Evolutionary conservation across 2,329 filamentous ascomycete species (phyloP).

Genomic region (Colletotrichum godetiae): DNA sequence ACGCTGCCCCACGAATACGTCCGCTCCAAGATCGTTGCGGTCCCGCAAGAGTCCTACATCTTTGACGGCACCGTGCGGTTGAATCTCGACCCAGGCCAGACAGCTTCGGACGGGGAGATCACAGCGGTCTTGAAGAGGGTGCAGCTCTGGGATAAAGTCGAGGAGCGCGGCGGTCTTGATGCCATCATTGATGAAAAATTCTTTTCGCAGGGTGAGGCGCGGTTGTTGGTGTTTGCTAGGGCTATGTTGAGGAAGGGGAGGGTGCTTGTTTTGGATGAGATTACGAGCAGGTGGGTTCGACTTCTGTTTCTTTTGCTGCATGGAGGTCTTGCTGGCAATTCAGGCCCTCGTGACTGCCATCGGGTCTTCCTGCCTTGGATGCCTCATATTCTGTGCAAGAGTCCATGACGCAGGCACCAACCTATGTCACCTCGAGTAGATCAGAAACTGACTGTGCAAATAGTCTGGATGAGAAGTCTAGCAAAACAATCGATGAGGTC

Average conservation of each 20-base stretch:
- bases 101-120: conserved; percentile 52
- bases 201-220: conserved; percentile 59
- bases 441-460: no score
- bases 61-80: conserved; percentile 57
- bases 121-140: conserved; percentile 56
- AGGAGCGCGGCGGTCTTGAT: conserved; percentile 50
- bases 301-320: no score
- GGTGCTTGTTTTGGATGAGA: conserved; percentile 55
- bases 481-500: conserved; percentile 31
- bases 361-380: no score
- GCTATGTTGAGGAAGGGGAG: conserved; percentile 52
- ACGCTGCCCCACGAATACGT: conserved; percentile 41
- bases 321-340: not conserved
- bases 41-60: conserved; percentile 64
- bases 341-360: no score
- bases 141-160: conserved; percentile 55
- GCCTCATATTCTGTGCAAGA: no score
- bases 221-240: conserved; percentile 60
- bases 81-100: conserved; percentile 58
- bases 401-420: no score
- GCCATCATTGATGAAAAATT: conserved; percentile 42
- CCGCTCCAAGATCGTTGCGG: conserved; percentile 49
- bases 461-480: conserved; percentile 37
- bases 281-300: conserved; percentile 48
- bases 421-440: no score